These are phyloP conservation scores for Thalia dealbata DNA, from an alignment of 176 grass and related monocot species.

Conservation along the genomic window DNA sequence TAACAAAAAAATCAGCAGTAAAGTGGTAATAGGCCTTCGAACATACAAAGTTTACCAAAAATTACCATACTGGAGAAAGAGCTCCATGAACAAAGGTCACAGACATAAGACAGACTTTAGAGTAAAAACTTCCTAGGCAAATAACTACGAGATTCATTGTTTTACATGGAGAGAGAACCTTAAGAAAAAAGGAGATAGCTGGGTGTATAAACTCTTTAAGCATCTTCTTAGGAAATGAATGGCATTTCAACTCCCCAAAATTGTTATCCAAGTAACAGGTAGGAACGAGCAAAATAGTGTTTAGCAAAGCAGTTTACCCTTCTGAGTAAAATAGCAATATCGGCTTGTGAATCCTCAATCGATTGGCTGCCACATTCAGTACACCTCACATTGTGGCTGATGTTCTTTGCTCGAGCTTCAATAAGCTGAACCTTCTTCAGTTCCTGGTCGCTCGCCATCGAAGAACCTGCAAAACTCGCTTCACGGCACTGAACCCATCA, in stretches of 20 bases:
- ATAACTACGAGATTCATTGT: no score
- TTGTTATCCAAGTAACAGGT: not conserved
- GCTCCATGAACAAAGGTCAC: no score
- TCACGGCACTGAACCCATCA: not conserved
- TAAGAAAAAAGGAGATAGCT: no score
- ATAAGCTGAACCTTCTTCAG: conserved; percentile 61
- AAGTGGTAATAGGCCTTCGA: no score
- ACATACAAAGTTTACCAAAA: no score
- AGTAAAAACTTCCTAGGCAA: no score
- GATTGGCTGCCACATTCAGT: conserved; percentile 97
- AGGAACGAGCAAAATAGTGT: not conserved
- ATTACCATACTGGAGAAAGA: no score
- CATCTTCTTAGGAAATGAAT: not conserved
- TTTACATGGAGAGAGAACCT: no score
- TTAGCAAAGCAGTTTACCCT: conserved; percentile 35
- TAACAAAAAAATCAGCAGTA: no score
- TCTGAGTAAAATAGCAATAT: conserved; percentile 86
- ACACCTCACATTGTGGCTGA: conserved; percentile 89
- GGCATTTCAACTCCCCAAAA: not conserved
- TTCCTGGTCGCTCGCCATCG: conserved; percentile 58
- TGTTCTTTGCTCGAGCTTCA: conserved; percentile 71
- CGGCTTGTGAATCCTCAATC: conserved; percentile 95
- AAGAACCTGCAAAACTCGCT: not conserved
- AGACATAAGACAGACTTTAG: no score
- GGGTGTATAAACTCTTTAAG: not conserved